These are phyloP conservation scores for Lactarius tabidus DNA, from an alignment of 768 basidiomycete genomes.

Conservation along the genomic window DNA sequence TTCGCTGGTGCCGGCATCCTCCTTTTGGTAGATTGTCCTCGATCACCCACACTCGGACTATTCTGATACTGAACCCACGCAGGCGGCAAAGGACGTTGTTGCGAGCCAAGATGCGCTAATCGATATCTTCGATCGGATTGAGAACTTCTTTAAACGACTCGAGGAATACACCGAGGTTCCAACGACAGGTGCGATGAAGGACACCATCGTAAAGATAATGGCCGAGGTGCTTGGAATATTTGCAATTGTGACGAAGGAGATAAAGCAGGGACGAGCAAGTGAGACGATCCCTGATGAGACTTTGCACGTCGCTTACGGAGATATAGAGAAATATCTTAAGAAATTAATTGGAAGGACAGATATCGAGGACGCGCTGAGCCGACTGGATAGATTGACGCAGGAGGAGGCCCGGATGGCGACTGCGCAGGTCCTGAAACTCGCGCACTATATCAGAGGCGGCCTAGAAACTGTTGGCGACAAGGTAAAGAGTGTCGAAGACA, in stretches of 20 bases:
- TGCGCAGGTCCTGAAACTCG: neutral
- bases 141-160: neutral
- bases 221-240: neutral
- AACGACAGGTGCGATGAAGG: neutral
- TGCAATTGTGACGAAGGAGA: neutral
- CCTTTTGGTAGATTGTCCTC: neutral
- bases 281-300: neutral
- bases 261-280: neutral
- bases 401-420: neutral
- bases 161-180: neutral
- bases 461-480: neutral
- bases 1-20: neutral
- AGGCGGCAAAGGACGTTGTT: neutral
- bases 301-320: neutral
- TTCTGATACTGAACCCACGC: neutral
- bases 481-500: neutral
- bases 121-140: neutral
- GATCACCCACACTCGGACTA: neutral
- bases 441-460: neutral
- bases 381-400: neutral
- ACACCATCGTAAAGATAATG: neutral
- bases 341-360: neutral
- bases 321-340: neutral
- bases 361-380: neutral
- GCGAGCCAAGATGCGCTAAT: neutral